Evolutionary conservation across 2,329 filamentous ascomycete species (phyloP), one percentile per base, ranked within the genome.

Genomic region (Sphaerulina musiva): DNA sequence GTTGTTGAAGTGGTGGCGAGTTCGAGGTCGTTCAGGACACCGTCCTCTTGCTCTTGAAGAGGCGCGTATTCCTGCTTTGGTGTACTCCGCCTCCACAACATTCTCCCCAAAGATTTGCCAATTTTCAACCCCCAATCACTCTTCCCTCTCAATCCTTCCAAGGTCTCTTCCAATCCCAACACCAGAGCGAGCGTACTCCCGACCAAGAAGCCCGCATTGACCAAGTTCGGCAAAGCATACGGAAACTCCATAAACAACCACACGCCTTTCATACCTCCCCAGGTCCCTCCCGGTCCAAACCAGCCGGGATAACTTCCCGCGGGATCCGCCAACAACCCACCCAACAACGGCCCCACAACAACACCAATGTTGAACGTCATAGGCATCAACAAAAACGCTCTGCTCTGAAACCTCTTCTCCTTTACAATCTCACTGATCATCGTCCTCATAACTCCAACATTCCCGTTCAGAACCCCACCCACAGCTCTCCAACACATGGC

Each of bases 361-460:
- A 77, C 74, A 0, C 76, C 76, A 46, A 77, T 69, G 61, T 87
- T 87, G 70, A 87, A 85, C 46, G 83, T 85, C 78, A 89, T 85
- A 0, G 81, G 80, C 51, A 84, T 60, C 7, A 84, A 70, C 36
- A 84, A 64, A 55, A 84, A 84, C 0, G 81, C 80, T 48, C 79
- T 71, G 26, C 70, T 73, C 56, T 76, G 74, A 52, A 69, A 72
- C 74, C 80, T 85, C 69, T 85, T 86, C 70, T 87, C 85, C 47
- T 78, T 76, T 38, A 89, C 81, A 34, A 86, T 84, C 69, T 89
- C 86, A 1, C 80, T 79, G 44, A 88, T 85, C 79, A 88, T 85
- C 5, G 84, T 87, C 56, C 85, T 74, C 82, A 89, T 85, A 2
- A 89, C 84, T 0, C 85, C 85, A 1, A 87, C 79, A 65, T 88